Percentiles rank a stretch among this genome's conserved stretches.
Evolutionary conservation across 2,329 filamentous ascomycete genomes (phyloP).

Genomic region (Fusarium globosum): DNA sequence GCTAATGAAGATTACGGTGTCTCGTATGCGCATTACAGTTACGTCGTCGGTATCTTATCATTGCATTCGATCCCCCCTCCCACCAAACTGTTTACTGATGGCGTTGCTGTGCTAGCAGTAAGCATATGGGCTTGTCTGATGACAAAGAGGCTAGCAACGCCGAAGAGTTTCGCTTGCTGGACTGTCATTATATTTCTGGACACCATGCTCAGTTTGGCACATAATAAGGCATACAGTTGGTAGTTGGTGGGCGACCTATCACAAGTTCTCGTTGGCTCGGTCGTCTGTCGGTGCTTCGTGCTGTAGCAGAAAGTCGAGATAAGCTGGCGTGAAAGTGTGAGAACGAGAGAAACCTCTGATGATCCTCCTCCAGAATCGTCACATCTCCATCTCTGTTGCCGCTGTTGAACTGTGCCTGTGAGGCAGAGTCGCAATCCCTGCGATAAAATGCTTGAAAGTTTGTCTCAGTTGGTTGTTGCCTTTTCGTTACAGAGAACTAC

Average conservation of each 20-base stretch:
- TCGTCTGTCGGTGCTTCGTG: constrained; percentile 2
- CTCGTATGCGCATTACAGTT: constrained; percentile 12
- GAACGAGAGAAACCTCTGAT: neutral
- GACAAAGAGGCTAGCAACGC: constrained; percentile 10
- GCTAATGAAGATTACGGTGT: constrained; percentile 10
- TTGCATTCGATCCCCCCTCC: constrained; percentile 9
- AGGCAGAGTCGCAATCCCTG: constrained; percentile 16
- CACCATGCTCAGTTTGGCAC: neutral
- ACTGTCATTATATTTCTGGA: neutral
- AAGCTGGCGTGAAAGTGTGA: neutral
- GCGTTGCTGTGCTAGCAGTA: constrained; percentile 8
- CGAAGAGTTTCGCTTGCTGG: constrained; percentile 1
- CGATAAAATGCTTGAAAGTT: constrained; percentile 15
- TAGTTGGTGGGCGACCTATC: constrained; percentile 18
- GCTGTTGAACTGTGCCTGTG: constrained; percentile 17
- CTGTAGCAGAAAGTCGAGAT: neutral
- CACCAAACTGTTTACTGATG: constrained; percentile 18
- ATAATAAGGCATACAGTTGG: neutral
- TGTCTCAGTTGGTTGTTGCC: constrained; percentile 11
- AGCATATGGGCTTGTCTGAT: constrained; percentile 32
- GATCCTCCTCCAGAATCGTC: neutral
- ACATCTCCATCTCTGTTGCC: constrained; percentile 10
- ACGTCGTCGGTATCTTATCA: constrained; percentile 24
- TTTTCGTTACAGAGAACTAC: neutral
- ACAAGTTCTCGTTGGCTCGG: neutral